Percentiles rank a stretch among this genome's conserved stretches.
Evolutionary conservation across 208 protist genomes (phyloP).

Genomic region (Leishmania major): DNA sequence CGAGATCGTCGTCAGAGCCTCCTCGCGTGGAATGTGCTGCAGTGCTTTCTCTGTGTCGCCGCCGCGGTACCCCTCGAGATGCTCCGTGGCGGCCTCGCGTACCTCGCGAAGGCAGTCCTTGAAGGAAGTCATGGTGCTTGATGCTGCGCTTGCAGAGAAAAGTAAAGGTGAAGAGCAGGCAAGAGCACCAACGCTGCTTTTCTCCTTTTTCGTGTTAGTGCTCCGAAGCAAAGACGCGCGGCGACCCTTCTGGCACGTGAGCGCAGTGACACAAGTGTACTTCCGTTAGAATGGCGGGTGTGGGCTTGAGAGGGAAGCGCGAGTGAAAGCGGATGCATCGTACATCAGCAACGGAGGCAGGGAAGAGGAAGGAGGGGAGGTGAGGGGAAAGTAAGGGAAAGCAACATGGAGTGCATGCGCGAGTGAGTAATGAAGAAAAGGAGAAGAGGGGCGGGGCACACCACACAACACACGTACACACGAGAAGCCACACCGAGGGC

Average conservation of each 20-base stretch:
- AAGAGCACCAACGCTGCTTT: background rate
- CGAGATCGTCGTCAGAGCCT: slow-evolving; percentile 48
- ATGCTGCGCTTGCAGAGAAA: no score
- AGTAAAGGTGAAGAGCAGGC: background rate
- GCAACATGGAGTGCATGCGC: background rate
- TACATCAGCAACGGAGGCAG: background rate
- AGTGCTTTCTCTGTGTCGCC: slow-evolving; percentile 8
- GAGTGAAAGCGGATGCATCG: background rate
- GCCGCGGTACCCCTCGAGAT: slow-evolving; percentile 21
- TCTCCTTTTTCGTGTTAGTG: background rate
- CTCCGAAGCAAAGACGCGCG: background rate
- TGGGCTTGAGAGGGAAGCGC: background rate
- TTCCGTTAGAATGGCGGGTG: background rate
- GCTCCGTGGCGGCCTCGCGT: slow-evolving; percentile 20
- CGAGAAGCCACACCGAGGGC: slow-evolving; percentile 1
- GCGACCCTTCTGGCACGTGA: background rate
- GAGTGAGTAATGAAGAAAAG: background rate
- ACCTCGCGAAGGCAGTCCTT: slow-evolving; percentile 28
- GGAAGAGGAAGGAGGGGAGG: background rate
- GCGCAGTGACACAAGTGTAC: background rate
- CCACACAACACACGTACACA: background rate
- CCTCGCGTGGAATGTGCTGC: slow-evolving; percentile 15
- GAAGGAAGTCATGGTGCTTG: slow-evolving; percentile 20
- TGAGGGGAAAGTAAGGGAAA: background rate
- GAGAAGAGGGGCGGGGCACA: background rate